Base-by-base conservation (phyloP, 2,329 filamentous ascomycete species). In the Sarocladium strictum region DNA sequence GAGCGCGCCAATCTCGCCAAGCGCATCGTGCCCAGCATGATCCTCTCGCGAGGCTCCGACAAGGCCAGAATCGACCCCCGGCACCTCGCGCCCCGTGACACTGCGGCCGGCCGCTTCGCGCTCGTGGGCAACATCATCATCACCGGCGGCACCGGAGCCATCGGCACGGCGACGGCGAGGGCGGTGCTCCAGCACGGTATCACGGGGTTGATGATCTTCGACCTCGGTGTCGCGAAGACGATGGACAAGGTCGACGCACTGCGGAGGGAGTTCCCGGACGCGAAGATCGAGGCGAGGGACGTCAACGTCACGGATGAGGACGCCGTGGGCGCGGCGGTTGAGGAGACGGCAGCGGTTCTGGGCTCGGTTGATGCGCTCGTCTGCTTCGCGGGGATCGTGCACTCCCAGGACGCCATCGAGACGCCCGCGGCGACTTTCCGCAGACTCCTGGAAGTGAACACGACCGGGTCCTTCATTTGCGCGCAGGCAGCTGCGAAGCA, bases 171-270 rank as follows among this genome's bases (percentile, higher is more conserved):
- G 7, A 45, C 40, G 9, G n/a, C 40, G 9, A 12, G 40, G 12
- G 85, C 85, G 1, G 75, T 90, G 19, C 81, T 89, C 35, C 84
- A 89, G 66, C 86, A 89, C 62, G 86, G 86, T 7, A 71, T 83
- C 2, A 64, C 70, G 0, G 81, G 79, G 2, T 69, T 88, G 11
- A 76, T 75, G 40, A 74, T 89, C 27, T 79, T 86, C 63, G 85
- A 89, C 64, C 63, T 85, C 12, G 70, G 78, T 60, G 63, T 69
- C 3, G 47, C 23, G n/a, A 27, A 51, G 11, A 5, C 47, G 6
- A 51, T 7, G 26, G 55, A 55, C 5, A 40, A 52, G 19, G 33
- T 58, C 23, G 24, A 51, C 6, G 50, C 40, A 1, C 56, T 64
- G 27, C 43, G 55, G 7, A 24, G 15, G 2, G 58, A 64, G 37